Evolutionary conservation across 495 filamentous ascomycete species (phyloP).

Genomic region (Achaetomiella virescens): DNA sequence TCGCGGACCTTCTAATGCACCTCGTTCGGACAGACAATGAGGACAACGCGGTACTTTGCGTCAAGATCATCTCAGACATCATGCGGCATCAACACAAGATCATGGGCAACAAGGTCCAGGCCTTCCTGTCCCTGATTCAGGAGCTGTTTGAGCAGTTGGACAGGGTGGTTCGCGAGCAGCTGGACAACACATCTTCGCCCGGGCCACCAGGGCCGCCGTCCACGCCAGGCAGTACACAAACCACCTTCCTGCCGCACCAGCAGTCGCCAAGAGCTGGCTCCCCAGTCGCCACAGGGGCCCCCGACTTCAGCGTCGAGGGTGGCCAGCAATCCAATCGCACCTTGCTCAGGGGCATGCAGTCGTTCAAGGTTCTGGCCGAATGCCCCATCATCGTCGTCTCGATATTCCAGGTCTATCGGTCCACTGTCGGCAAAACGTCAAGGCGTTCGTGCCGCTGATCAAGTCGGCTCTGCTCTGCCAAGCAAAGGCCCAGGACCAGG

Average conservation of each 20-base stretch:
- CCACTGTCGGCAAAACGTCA: constrained; percentile 78
- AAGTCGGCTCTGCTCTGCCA: constrained; percentile 84
- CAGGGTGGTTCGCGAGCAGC: constrained; percentile 84
- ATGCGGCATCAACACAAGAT: constrained; percentile 86
- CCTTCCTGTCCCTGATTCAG: constrained; percentile 84
- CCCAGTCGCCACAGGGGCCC: constrained; percentile 61
- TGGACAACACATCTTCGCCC: constrained; percentile 60
- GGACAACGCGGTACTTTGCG: constrained; percentile 93
- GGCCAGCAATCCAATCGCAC: constrained; percentile 74
- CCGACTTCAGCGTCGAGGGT: constrained; percentile 54
- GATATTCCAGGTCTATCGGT: constrained; percentile 87
- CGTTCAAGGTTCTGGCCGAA: constrained; percentile 96
- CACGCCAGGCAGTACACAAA: constrained; percentile 68
- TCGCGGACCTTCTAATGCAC: constrained; percentile 82
- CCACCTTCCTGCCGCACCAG: constrained; percentile 48
- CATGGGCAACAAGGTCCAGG: constrained; percentile 71
- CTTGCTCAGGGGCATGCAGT: constrained; percentile 88
- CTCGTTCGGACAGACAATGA: constrained; percentile 91
- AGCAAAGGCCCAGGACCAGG: constrained; percentile 88
- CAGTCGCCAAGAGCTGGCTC: constrained; percentile 87
- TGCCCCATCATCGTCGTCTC: constrained; percentile 99
- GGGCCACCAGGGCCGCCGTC: constrained; percentile 61
- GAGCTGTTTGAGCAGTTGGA: constrained; percentile 95
- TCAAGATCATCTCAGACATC: constrained; percentile 96
- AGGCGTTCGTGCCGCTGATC: constrained; percentile 86